Evolutionary conservation across 1,284 basidiomycete genomes (phyloP).

Genomic region (Cutaneotrichosporon curvatum): DNA sequence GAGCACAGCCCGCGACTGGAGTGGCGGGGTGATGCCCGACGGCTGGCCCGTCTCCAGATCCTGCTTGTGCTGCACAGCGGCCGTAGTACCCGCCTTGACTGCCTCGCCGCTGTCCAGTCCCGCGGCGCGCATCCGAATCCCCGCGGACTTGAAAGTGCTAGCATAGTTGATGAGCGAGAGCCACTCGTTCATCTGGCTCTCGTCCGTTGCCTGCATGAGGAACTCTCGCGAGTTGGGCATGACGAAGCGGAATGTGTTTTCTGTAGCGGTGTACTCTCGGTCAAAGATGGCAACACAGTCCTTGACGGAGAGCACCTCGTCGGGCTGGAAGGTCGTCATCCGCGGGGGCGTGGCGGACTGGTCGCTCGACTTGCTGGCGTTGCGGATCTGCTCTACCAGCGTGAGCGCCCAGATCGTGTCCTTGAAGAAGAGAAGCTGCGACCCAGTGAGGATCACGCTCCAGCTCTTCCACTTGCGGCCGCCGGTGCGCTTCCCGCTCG

Average conservation of each 20-base stretch:
- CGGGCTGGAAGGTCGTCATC: slow-evolving; percentile 65
- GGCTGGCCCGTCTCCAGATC: slow-evolving; percentile 19
- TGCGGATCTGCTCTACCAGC: slow-evolving; percentile 54
- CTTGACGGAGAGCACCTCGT: slow-evolving; percentile 75
- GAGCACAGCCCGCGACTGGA: not conserved
- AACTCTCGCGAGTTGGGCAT: slow-evolving; percentile 65
- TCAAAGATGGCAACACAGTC: slow-evolving; percentile 75
- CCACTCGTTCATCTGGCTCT: slow-evolving; percentile 82
- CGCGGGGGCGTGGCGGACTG: slow-evolving; percentile 47
- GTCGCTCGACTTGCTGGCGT: slow-evolving; percentile 29
- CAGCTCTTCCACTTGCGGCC: slow-evolving; percentile 84
- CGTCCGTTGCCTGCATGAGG: slow-evolving; percentile 67
- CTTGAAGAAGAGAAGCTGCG: slow-evolving; percentile 87
- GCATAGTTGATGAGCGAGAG: slow-evolving; percentile 90
- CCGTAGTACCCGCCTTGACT: slow-evolving; percentile 69
- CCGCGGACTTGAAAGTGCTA: slow-evolving; percentile 77
- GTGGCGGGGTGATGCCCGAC: not conserved
- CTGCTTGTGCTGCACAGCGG: slow-evolving; percentile 62
- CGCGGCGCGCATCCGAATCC: slow-evolving; percentile 71
- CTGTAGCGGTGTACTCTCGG: slow-evolving; percentile 64
- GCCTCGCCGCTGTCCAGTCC: slow-evolving; percentile 64
- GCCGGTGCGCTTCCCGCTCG: slow-evolving; percentile 63
- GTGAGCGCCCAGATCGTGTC: slow-evolving; percentile 64
- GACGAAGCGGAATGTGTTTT: slow-evolving; percentile 70
- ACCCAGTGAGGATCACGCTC: slow-evolving; percentile 78